Conservation (phyloP, 1,284 basidiomycete genomes). For the Puccinia horiana region DNA sequence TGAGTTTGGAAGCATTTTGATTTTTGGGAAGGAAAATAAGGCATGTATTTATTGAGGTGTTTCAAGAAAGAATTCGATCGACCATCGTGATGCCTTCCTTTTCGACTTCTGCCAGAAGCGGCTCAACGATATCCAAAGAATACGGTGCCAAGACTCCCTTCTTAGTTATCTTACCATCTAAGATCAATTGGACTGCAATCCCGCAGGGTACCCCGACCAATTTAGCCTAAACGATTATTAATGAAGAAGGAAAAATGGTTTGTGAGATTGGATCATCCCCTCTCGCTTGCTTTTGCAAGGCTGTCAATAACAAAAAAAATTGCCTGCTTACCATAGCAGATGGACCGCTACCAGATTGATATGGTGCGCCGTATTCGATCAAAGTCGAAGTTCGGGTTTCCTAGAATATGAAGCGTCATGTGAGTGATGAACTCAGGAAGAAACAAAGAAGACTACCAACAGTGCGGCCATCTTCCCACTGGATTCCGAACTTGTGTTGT, state of each 20-base stretch:
- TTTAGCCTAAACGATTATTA: slow-evolving; percentile 24
- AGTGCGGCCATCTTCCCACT: slow-evolving; percentile 76
- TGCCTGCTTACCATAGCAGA: slow-evolving; percentile 81
- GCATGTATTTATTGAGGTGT: neutral
- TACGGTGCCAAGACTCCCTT: slow-evolving; percentile 88
- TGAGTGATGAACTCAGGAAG: slow-evolving; percentile 48
- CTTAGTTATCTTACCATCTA: slow-evolving; percentile 70
- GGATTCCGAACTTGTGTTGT: slow-evolving; percentile 92
- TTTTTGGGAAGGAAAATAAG: neutral
- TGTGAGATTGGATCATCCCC: neutral
- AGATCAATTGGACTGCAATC: slow-evolving; percentile 68
- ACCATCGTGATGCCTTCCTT: slow-evolving; percentile 68
- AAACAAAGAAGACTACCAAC: slow-evolving; percentile 58
- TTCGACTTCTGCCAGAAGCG: slow-evolving; percentile 75
- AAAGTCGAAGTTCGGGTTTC: slow-evolving; percentile 88
- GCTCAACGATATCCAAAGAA: slow-evolving; percentile 68
- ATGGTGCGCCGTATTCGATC: slow-evolving; percentile 80
- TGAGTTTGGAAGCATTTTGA: neutral
- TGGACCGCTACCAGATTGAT: slow-evolving; percentile 66
- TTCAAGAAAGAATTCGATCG: slow-evolving; percentile 36
- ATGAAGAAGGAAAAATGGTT: neutral
- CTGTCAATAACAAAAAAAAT: neutral
- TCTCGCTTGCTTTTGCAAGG: neutral
- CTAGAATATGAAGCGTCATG: slow-evolving; percentile 59
- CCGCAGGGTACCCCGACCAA: slow-evolving; percentile 90